Base-by-base conservation (phyloP, 2,329 filamentous ascomycete genomes). In the Colletotrichum aenigma region DNA sequence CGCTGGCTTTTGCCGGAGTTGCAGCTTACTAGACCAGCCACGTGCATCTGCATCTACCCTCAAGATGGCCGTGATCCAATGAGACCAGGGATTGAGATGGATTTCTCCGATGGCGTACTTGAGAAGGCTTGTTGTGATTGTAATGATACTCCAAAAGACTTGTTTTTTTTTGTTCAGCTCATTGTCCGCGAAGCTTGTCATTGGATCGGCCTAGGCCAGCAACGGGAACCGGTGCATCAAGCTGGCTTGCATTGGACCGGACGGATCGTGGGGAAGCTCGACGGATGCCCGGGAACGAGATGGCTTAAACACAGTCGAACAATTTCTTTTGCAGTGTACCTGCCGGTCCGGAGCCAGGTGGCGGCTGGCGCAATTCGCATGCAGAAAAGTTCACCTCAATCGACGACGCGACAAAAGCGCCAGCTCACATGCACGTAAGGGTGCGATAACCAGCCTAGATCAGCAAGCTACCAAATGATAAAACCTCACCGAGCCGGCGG, bases 201-300 rank as follows among this genome's bases (percentile, higher is more conserved):
- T 24, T 68, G 66, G 18, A 28, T 36, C 30, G 48, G 4, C 8
- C 38, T 2, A 1, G 4, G 66, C 48, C 6, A 32, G 8, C n/a
- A 28, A 52, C 43, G n/a, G 43, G n/a, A 61, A 3, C 66, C 7
- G 16, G 3, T 48, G 13, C 21, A 3, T 32, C 21, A 48, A 36
- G 65, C 30, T 36, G 65, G 13, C 52, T 26, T 55, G 24, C 43
- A 34, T 62, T 62, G 72, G 72, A 15, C 18, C 72, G 72, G 69
- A 72, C 68, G 61, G 69, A 62, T 7, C 4, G 38, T 75, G 69
- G 69, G 72, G 69, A 75, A 72, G 55, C 56, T 56, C 69, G 43
- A 21, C n/a, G 43, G 43, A 52, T 4, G 43, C 43, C 43, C 43
- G 43, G 3, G 43, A 21, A 48, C 21, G 0, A 4, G n/a, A 48